Evolutionary conservation across 2,329 filamentous ascomycete genomes (phyloP), one percentile per base, ranked within the genome.

Genomic region (Calonectria hongkongensis): DNA sequence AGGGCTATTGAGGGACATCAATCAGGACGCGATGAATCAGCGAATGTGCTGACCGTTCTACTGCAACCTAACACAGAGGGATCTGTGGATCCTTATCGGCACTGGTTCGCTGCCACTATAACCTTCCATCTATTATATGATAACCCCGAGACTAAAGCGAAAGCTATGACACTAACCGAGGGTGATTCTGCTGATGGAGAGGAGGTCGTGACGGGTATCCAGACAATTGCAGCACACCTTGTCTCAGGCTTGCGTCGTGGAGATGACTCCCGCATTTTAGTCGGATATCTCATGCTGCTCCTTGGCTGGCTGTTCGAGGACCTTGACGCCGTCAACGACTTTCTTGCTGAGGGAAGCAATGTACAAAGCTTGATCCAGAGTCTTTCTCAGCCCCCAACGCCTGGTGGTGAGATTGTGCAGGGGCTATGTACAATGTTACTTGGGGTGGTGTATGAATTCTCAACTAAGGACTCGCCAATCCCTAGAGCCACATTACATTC

Each of bases 391-490:
- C 90, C 92, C 73, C 73, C 76, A 27, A 85, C 89, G 76, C 84
- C 89, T 33, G 91, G 91, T 15, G 92, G 92, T 72, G 87, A 90
- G 25, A 86, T 98, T 39, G 88, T 96, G 16, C 94, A 95, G 76
- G 97, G 97, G 2, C 88, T 99, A 15, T 95, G 94, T 81, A 94
- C 95, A 18, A 92, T 95, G 81, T 86, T 99, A 0, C 88, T 98
- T 1, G 97, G 96, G 12, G 93, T 97, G 25, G 89, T 97, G 5
- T 99, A 98, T 82, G 97, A 99, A 80, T 99, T 98, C 81, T 98
- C 96, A 12, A 98, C 96, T 0, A 98, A 98, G 82, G 97, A 99
- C 84, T 98, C 96, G 0, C 95, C 97, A 0, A 93, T 99, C 65
- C 91, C 96, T 7, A 90, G 97, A 73, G 89, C 92, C 28, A 96